Base-by-base conservation (phyloP, 192 early-diverging fungal species). In the Coemansia furcata region DNA sequence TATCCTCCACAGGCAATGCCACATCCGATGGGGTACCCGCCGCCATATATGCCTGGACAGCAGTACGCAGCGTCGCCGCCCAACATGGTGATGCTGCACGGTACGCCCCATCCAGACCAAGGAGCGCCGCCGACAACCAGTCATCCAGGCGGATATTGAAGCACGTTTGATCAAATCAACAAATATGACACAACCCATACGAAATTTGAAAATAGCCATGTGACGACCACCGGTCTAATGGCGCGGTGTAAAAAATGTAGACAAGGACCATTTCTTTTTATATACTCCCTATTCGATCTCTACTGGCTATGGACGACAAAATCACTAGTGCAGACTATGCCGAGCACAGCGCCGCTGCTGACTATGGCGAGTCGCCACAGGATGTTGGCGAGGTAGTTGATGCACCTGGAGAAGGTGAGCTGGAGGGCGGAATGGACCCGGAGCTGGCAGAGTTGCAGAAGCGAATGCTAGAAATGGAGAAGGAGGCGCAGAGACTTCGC, bases 381-480 rank as follows among this genome's bases (percentile, higher is more conserved):
- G 69, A 58, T 30, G 32, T 19, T 10, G 55, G 62, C 2, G 60
- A 44, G 19, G 33, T 32, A 10, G 67, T 58, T 14, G 67, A 46
- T 21, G 66, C 32, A 10, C 17, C 30, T 57, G 32, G 32, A 33
- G 68, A 49, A 32, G 44, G 38, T 12, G 73, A 30, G 3, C 14
- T 50, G 47, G 78, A 74, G 23, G 42, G 23, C 17, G 29, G 36
- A 11, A 55, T 72, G 29, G 78, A 81, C 39, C 78, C 78, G 2
- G 78, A 81, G 61, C 63, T 81, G 43, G 78, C 67, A 9, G 78
- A 71, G 70, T 60, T 81, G 54, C 65, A 81, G 62, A 69, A 70
- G 67, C 73, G 71, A 9, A 76, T 81, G 78, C 60, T 67, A 1
- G 78, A 81, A 68, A 81, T 81, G 78, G 73, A 81, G 39, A 76